These are phyloP conservation scores for Epichloe aotearoae DNA, from an alignment of 2,329 filamentous ascomycete genomes.

Conservation along the genomic window DNA sequence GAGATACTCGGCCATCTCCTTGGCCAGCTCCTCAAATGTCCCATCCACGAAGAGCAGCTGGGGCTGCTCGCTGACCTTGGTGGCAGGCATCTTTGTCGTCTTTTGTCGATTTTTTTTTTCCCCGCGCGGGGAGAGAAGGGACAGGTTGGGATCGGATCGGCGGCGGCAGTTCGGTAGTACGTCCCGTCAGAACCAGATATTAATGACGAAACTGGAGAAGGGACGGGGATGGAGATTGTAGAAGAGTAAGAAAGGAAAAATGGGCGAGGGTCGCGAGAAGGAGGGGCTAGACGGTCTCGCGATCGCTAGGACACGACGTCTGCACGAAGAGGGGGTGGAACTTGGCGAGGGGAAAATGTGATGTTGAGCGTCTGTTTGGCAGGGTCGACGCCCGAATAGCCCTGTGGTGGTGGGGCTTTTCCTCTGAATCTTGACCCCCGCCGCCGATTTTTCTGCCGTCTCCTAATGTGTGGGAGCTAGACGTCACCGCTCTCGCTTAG, in stretches of 20 bases:
- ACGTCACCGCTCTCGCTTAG: slow-evolving; percentile 18
- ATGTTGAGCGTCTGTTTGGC: slow-evolving; percentile 14
- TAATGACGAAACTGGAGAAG: too few relatives aligned
- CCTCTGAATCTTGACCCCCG: slow-evolving; percentile 12
- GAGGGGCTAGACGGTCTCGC: slow-evolving; percentile 12
- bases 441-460: slow-evolving; percentile 27
- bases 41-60: slow-evolving; percentile 74
- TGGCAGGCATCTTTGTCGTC: slow-evolving; percentile 13
- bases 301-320: slow-evolving; percentile 7
- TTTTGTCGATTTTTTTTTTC: slow-evolving; percentile 2
- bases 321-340: slow-evolving; percentile 11
- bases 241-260: slow-evolving; percentile 12
- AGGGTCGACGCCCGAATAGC: slow-evolving; percentile 23
- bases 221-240: neutral
- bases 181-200: too few relatives aligned
- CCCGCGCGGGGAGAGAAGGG: neutral
- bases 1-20: slow-evolving; percentile 91
- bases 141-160: neutral
- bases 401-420: slow-evolving; percentile 25
- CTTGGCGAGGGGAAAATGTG: slow-evolving; percentile 13
- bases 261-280: slow-evolving; percentile 10
- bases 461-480: slow-evolving; percentile 26
- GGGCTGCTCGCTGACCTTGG: slow-evolving; percentile 34
- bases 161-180: neutral
- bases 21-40: slow-evolving; percentile 79